A percentile compares a stretch with the other conserved stretches of the same genome.
phyloP scores from a whole-genome alignment of 805 yeast genomes.

The Kregervanrija fluxuum region DNA sequence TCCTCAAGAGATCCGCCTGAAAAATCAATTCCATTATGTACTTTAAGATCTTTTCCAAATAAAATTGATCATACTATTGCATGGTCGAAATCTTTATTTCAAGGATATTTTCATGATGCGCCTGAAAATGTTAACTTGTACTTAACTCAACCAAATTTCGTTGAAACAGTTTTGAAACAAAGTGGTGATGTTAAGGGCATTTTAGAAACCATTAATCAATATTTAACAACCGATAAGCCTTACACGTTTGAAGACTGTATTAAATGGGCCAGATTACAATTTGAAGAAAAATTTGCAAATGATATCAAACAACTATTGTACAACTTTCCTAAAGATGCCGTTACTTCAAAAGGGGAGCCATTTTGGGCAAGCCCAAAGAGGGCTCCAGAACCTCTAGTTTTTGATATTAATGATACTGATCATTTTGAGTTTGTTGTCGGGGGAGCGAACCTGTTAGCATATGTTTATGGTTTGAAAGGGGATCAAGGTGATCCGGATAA shows the following conservation, averaged over 20 bases:
- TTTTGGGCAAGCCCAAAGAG: constrained; percentile 98
- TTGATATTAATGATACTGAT: constrained; percentile 67
- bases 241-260: constrained; percentile 88
- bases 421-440: constrained; percentile 81
- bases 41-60: constrained; percentile 94
- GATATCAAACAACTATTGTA: constrained; percentile 86
- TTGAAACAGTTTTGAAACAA: constrained; percentile 85
- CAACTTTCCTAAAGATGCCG: constrained; percentile 93
- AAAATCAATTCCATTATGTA: constrained; percentile 94
- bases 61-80: constrained; percentile 98
- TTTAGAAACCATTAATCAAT: constrained; percentile 69
- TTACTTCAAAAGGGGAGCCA: constrained; percentile 82
- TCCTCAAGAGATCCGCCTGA: constrained; percentile 98
- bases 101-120: constrained; percentile 84
- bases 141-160: constrained; percentile 85
- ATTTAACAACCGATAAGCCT: constrained; percentile 70
- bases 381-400: constrained; percentile 81
- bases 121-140: constrained; percentile 91
- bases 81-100: constrained; percentile 95
- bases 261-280: constrained; percentile 88
- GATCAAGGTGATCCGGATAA: constrained; percentile 46
- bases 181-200: constrained; percentile 87
- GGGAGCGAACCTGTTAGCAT: constrained; percentile 89
- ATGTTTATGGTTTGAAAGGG: constrained; percentile 82
- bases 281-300: constrained; percentile 75